Conservation (phyloP, 257 asterid species). For the Solanum pennellii region DNA sequence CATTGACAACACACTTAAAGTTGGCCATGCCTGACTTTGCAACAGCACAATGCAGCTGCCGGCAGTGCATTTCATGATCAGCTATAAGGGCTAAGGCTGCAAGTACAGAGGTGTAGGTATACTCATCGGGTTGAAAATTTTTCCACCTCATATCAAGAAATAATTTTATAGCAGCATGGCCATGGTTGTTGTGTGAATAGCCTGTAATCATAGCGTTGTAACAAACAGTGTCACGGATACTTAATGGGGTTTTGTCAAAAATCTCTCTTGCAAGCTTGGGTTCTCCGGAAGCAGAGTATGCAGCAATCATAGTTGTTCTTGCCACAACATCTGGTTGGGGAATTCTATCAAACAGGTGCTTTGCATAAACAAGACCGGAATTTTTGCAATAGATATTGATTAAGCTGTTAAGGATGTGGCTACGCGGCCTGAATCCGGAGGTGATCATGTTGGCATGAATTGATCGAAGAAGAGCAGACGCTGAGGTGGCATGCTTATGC, state of each 20-base stretch:
- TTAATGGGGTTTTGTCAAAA: constrained; percentile 33
- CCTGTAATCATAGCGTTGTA: constrained; percentile 57
- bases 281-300: constrained; percentile 39
- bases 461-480: constrained; percentile 22
- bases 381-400: constrained; percentile 40
- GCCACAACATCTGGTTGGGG: constrained; percentile 57
- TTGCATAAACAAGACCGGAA: constrained; percentile 34
- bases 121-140: constrained; percentile 36
- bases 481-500: constrained; percentile 12
- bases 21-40: constrained; percentile 36
- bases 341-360: constrained; percentile 50
- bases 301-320: constrained; percentile 50
- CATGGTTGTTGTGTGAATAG: constrained; percentile 43
- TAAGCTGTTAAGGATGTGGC: constrained; percentile 48
- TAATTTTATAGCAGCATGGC: constrained; percentile 39
- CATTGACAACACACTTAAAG: constrained; percentile 47
- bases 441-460: constrained; percentile 48
- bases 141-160: constrained; percentile 42
- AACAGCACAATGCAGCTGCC: constrained; percentile 54
- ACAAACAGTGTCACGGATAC: constrained; percentile 40
- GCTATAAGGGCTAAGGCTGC: constrained; percentile 46
- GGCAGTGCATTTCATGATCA: constrained; percentile 40
- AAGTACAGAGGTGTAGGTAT: constrained; percentile 44
- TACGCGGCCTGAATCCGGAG: constrained; percentile 46
- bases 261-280: constrained; percentile 31